A percentile compares a stretch with the other conserved stretches of the same genome.
phyloP scores from a whole-genome alignment of 169 alveolate genomes.

The Eimeria falciformis region DNA sequence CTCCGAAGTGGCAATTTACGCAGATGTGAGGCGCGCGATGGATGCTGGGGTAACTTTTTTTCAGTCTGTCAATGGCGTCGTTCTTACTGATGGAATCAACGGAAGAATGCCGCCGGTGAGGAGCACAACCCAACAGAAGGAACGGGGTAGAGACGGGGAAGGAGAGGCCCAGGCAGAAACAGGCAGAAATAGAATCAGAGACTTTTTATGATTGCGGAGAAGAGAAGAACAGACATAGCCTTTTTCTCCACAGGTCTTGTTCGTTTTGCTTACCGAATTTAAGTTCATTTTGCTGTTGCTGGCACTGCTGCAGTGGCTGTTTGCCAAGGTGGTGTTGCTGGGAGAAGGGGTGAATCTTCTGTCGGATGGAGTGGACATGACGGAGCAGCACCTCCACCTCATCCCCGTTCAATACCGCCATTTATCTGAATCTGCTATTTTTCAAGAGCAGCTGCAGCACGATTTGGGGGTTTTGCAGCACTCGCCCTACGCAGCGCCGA shows the following conservation, averaged over 20 bases:
- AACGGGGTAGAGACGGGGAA: neutral
- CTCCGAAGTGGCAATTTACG: conserved; percentile 58
- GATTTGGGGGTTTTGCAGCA: conserved; percentile 46
- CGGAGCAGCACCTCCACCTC: neutral
- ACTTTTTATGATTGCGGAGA: neutral
- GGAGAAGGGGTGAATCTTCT: conserved; percentile 48
- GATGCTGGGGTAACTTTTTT: conserved; percentile 6
- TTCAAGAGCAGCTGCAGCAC: conserved; percentile 59
- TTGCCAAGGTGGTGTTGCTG: conserved; percentile 37
- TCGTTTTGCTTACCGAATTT: neutral
- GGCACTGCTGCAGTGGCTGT: conserved; percentile 43
- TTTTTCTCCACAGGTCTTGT: neutral
- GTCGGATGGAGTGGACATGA: conserved; percentile 43
- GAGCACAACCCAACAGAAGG: neutral
- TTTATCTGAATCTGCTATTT: conserved; percentile 4
- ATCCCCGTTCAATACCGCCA: conserved; percentile 1
- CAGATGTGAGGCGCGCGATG: conserved; percentile 65
- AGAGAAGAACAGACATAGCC: neutral
- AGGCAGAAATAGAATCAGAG: neutral
- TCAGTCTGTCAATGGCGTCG: conserved; percentile 58
- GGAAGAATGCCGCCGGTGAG: conserved; percentile 68
- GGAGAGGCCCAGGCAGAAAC: neutral
- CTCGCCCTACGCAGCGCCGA: conserved; percentile 52
- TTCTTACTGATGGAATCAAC: conserved; percentile 64
- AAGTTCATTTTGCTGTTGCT: neutral